Conservation (phyloP, 768 basidiomycete genomes). For the Lepiota subincarnata region DNA sequence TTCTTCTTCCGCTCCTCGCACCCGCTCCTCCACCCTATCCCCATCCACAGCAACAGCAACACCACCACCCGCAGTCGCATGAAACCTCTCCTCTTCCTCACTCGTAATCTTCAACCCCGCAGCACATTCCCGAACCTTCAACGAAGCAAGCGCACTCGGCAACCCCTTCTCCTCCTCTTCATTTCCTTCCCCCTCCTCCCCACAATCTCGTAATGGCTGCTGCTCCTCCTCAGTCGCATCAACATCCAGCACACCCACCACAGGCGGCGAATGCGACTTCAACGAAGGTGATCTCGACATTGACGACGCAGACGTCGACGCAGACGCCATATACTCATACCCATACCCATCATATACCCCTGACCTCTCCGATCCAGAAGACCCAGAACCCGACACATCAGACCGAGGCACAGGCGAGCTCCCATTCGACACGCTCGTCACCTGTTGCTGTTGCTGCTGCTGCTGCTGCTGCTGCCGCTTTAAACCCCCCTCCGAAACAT, state of each 20-base stretch:
- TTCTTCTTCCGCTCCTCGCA: background rate
- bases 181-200: background rate
- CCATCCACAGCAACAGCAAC: slow-evolving; percentile 3
- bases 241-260: background rate
- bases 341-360: background rate
- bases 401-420: slow-evolving; percentile 5
- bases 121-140: background rate
- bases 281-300: background rate
- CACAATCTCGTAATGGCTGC: background rate
- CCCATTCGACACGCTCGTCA: too few species aligned
- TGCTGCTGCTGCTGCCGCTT: too few species aligned
- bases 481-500: too few species aligned
- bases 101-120: slow-evolving; percentile 4
- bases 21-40: background rate
- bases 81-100: slow-evolving; percentile 9
- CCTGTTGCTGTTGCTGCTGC: too few species aligned
- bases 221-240: background rate
- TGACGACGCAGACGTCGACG: background rate
- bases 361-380: background rate
- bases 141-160: background rate
- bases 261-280: background rate
- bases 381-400: slow-evolving; percentile 9
- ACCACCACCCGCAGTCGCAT: slow-evolving; percentile 5
- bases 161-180: background rate
- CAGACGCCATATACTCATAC: background rate